Evolutionary conservation across 2,329 filamentous ascomycete species (phyloP).

Genomic region (Apiospora sp.): DNA sequence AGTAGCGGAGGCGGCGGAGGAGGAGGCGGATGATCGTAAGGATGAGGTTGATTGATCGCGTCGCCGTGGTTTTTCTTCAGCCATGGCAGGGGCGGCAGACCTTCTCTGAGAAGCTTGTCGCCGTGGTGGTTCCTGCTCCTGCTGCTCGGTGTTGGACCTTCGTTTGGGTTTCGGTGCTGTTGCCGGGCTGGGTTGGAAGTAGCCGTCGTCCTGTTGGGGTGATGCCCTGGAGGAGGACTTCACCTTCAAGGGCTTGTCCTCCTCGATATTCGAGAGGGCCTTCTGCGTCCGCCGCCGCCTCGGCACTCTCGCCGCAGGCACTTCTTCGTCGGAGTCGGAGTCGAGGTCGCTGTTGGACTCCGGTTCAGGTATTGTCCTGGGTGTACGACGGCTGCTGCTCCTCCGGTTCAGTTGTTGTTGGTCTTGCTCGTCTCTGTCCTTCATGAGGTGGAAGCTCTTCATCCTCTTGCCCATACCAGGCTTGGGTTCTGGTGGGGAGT

Average conservation of each 20-base stretch:
- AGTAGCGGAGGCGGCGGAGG: not conserved
- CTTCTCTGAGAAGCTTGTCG: not conserved
- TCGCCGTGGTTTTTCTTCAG: not conserved
- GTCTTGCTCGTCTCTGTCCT: not conserved
- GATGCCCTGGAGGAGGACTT: not conserved
- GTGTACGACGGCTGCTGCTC: not conserved
- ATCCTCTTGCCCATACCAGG: constrained; percentile 1
- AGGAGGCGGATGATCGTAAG: not conserved
- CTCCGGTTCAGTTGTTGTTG: not conserved
- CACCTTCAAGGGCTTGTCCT: not conserved
- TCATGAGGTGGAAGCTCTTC: constrained; percentile 18
- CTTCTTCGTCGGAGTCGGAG: not conserved
- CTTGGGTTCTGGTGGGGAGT: not conserved
- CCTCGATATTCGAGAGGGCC: not conserved
- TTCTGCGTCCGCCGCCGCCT: not conserved
- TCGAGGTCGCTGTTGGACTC: not conserved
- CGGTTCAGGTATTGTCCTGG: constrained; percentile 4
- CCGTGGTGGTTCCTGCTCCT: not conserved
- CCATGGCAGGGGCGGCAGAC: not conserved
- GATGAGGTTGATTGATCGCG: not conserved
- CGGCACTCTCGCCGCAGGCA: not conserved
- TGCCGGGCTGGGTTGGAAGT: not conserved
- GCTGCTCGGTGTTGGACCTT: not conserved
- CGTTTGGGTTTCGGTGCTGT: not conserved
- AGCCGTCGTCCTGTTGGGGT: not conserved